Base-by-base conservation (phyloP, 306 rosid genomes). In the Cyamopsis tetragonoloba region DNA sequence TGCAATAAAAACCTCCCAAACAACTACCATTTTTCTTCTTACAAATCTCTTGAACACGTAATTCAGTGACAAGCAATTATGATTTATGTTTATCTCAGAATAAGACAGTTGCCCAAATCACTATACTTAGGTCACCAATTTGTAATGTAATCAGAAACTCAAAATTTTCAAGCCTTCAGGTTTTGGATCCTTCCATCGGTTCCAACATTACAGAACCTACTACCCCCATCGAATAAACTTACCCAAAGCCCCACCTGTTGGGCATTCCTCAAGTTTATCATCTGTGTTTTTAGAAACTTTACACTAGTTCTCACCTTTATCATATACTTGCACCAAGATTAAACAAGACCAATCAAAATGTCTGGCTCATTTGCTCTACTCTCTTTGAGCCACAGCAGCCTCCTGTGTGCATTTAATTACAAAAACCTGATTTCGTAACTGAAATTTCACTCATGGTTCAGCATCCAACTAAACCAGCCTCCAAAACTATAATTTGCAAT, bases 161-260 rank as follows among this genome's bases (percentile, higher is more conserved):
- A 50, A 57, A 50, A 20, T 38, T 8, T 15, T 6, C 59, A 49
- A 60, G 55, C 62, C 67, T 38, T 39, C 63, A 43, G 32, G 34
- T 35, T 53, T 26, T 24, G 14, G 20, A 51, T 72, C 41, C 59
- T 42, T 18, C 34, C 20, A 31, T 73, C 62, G 3, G 49, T 39
- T 67, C 66, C 51, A 1, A 24, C 5, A 64, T 55, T 50, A 20
- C 64, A 47, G 24, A 65, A 11, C 64, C 47, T 31, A 56, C 35
- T 18, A 27, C 62, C 77, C 77, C 50, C 71, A 58, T 48, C 31
- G 42, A 65, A 60, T 19, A 58, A 65, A 48, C 53, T 49, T 42
- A 56, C n/a, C 73, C 39, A 68, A 42, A 35, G n/a, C 34, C 73
- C n/a, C 24, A 34, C 5, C 46, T 11, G 13, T 13, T 14, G 58